phyloP scores from a whole-genome alignment of 306 rosid genomes.

The Rosa chinensis region DNA sequence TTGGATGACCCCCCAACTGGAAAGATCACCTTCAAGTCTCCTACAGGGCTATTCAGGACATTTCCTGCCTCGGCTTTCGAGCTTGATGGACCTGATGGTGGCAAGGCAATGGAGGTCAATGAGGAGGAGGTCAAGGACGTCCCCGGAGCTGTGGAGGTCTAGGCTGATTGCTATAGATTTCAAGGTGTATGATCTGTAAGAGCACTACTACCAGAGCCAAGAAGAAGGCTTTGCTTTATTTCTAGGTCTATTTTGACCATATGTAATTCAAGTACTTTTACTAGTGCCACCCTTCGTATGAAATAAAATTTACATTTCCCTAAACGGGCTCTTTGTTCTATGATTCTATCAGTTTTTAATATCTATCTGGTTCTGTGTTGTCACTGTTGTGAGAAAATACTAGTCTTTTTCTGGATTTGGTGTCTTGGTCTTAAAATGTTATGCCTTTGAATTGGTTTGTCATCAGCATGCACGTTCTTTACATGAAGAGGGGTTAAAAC shows the following conservation, averaged over 20 bases:
- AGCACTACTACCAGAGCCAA: background rate
- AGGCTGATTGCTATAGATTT: background rate
- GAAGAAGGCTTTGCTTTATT: slow-evolving; percentile 2
- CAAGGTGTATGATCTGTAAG: background rate
- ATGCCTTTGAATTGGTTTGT: background rate
- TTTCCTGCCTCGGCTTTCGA: slow-evolving; percentile 65
- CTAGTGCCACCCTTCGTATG: background rate
- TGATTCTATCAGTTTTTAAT: background rate
- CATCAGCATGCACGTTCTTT: background rate
- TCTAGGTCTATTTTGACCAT: background rate
- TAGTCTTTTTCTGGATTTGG: background rate
- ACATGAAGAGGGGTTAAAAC: background rate
- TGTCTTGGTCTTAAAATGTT: too few species aligned
- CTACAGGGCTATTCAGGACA: slow-evolving; percentile 56
- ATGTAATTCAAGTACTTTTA: background rate
- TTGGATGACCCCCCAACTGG: slow-evolving; percentile 69
- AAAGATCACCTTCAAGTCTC: slow-evolving; percentile 67
- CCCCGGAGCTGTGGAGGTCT: slow-evolving; percentile 20
- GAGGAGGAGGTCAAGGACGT: slow-evolving; percentile 25
- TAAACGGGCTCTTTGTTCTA: background rate
- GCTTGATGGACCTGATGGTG: slow-evolving; percentile 37
- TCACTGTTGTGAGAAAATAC: background rate
- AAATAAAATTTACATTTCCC: background rate
- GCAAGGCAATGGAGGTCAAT: background rate
- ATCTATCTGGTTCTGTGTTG: background rate